Base-by-base conservation (phyloP, 257 asterid genomes). In the Gentiana macrophylla region DNA sequence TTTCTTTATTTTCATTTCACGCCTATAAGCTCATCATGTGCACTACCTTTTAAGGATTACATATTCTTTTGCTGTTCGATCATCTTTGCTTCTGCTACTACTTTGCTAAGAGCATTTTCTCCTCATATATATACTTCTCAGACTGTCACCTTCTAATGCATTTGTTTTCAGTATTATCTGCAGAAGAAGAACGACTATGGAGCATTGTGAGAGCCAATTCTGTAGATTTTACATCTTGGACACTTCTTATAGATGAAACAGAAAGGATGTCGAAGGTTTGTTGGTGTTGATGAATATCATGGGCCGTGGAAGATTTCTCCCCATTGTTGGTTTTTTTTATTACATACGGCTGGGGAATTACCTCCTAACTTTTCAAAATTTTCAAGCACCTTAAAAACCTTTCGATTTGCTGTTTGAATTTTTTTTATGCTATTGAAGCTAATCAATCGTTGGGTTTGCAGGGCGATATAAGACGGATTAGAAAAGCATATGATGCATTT, bases 101-200 rank as follows among this genome's bases (percentile, higher is more conserved):
- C 24, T 24, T 24, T 24, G 24, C 24, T 24, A 24, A 24, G 24
- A 24, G 24, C 24, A 24, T 24, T 24, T 24, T 24, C 24, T 24
- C 24, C 24, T n/a, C 34, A 45, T 49, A 10, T 36, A 12, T 24
- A 24, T 24, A 24, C 24, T 24, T 4, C 24, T 12, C 8, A 9
- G 6, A 1, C 57, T 47, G 8, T 6, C 37, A 4, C 8, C 8
- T 5, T 32, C 9, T 6, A 11, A 2, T 54, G 38, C 46, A 1
- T 67, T 66, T 60, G 37, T 37, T 74, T 37, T 51, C 84, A 88
- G 99, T 75, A 36, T 75, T 88, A 60, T 81, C 86, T 66, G 80
- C 82, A 8, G 99, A 92, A 73, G 97, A 92, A 78, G 97, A 88
- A 72, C 82, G 95, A 67, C 52, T 86, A 52, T 92, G 99, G 99